phyloP scores from a whole-genome alignment of 2,329 filamentous ascomycete genomes.

The Xylariaceae sp. region DNA sequence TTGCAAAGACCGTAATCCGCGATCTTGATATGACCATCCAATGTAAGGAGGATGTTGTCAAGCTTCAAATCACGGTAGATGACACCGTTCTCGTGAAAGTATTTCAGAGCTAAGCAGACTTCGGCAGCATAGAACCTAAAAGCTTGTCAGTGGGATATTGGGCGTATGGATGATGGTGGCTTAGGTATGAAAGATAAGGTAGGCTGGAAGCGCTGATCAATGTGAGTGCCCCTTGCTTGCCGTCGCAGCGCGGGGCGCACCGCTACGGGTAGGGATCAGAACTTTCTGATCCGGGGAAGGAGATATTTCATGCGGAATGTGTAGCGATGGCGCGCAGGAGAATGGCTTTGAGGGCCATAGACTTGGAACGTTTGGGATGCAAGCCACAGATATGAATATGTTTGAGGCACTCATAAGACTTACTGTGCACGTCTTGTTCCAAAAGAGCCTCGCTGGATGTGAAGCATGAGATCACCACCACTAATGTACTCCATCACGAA shows the following conservation, averaged over 20 bases:
- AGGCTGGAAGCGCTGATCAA: no score
- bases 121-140: slow-evolving; percentile 90
- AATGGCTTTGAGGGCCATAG: no score
- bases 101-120: slow-evolving; percentile 94
- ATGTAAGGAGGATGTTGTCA: slow-evolving; percentile 83
- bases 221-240: no score
- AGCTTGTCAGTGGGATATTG: slow-evolving; percentile 15
- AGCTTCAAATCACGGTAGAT: slow-evolving; percentile 98
- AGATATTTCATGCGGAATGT: no score
- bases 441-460: slow-evolving; percentile 96
- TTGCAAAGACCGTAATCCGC: slow-evolving; percentile 98
- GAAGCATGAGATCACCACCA: slow-evolving; percentile 97
- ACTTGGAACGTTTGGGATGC: no score
- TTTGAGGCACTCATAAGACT: slow-evolving; percentile 32
- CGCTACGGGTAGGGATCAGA: no score
- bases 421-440: slow-evolving; percentile 94
- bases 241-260: no score
- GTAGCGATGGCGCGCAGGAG: no score
- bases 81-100: slow-evolving; percentile 98
- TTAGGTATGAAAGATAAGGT: no score
- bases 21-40: slow-evolving; percentile 98
- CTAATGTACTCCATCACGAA: slow-evolving; percentile 99
- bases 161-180: no score
- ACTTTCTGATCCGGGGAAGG: no score
- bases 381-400: background rate